Evolutionary conservation across 805 yeast species (phyloP), one percentile per base, ranked within the genome.

Genomic region (Monosporozyma servazzii): DNA sequence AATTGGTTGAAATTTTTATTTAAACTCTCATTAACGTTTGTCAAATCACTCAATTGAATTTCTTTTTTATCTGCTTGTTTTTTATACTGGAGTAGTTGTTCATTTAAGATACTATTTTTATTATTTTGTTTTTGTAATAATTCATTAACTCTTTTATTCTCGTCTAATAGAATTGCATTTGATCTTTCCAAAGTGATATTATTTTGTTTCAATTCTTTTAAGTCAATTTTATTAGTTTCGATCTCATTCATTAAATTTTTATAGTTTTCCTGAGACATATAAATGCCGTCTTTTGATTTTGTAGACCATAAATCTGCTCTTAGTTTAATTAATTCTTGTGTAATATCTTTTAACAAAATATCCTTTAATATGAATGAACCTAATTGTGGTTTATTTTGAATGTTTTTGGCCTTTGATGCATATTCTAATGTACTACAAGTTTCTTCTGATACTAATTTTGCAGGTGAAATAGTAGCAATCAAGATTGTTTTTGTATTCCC

Each of bases 391-490:
- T 76, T 80, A 62, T 84, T 84, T 59, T 79, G 79, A 54, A 89
- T 87, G 56, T 80, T 83, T 56, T 88, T 86, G 2, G 96, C 96
- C 54, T 89, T 81, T 49, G 82, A 80, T 3, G 96, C 96, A 65
- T 89, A 89, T 56, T 88, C 93, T 48, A 89, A 72, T 0, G 96
- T 89, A 57, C 93, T 85, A 43, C 84, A 65, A 0, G 96, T 86
- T 64, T 89, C 96, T 29, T 85, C 90, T n/a, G 80, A 70, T 53
- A 84, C 86, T 29, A 79, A 73, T 53, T 77, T 77, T 0, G 95
- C 95, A 0, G 96, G 95, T 7, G 95, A 86, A 2, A 89, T 76
- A 0, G 96, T 89, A 1, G 96, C 95, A 25, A 89, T 86, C 51
- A 89, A 74, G 31, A 90, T 83, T 0, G 97, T 89, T 61, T 86